Conservation (phyloP, 73 alveolate genomes). For the Tetrahymena borealis region DNA sequence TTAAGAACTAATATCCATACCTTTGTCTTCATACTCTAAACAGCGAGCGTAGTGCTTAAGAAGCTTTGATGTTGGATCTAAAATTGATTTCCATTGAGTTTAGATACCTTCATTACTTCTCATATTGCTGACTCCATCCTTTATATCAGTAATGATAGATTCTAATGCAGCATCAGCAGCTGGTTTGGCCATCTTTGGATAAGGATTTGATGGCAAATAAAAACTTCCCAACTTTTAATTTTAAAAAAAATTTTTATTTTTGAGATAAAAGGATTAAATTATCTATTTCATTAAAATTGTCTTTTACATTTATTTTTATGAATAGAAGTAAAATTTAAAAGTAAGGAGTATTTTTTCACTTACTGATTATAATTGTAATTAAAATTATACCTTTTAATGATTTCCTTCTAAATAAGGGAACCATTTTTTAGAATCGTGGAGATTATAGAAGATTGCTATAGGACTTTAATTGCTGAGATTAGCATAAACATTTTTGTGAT, state of each 20-base stretch:
- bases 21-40: not conserved
- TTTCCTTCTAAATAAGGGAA: not conserved
- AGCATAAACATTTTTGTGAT: constrained; percentile 35
- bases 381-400: not conserved
- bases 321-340: no score
- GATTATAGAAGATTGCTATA: constrained; percentile 16
- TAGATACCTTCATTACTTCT: not conserved
- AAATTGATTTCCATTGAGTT: not conserved
- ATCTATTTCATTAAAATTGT: not conserved
- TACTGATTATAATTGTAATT: no score
- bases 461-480: constrained; percentile 32
- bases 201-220: not conserved
- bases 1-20: not conserved
- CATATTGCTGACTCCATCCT: not conserved
- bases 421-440: constrained; percentile 18
- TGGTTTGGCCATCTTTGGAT: not conserved
- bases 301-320: no score
- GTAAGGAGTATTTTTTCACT: no score
- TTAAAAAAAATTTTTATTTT: not conserved
- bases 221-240: not conserved
- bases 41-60: not conserved
- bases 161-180: not conserved
- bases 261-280: not conserved
- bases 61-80: not conserved
- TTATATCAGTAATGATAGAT: not conserved